These are phyloP conservation scores for Penicillium coprophilum DNA, from an alignment of 495 filamentous ascomycete genomes.

Conservation along the genomic window DNA sequence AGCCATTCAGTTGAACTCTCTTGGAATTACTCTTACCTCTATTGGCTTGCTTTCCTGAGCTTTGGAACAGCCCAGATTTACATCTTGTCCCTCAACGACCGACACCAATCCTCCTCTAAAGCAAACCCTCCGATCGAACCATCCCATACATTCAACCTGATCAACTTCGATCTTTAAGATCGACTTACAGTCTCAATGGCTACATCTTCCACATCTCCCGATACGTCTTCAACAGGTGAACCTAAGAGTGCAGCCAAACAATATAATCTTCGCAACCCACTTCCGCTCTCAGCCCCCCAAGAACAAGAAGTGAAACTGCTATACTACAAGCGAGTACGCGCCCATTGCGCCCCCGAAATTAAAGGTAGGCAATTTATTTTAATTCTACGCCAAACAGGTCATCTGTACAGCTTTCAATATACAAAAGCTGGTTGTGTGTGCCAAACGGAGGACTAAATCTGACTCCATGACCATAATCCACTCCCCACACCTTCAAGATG, in stretches of 20 bases:
- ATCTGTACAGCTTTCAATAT: background rate
- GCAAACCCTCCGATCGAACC: constrained; percentile 13
- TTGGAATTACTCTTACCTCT: background rate
- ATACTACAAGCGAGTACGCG: constrained; percentile 83
- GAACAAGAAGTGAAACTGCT: constrained; percentile 88
- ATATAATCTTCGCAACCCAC: constrained; percentile 66
- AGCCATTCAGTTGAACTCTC: background rate
- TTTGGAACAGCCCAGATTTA: background rate
- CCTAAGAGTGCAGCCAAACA: constrained; percentile 21
- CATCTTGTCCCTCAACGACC: background rate
- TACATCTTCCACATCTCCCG: constrained; percentile 24
- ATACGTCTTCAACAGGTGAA: constrained; percentile 21
- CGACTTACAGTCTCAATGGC: constrained; percentile 26
- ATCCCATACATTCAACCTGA: constrained; percentile 13
- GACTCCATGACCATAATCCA: constrained; percentile 5
- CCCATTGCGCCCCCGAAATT: constrained; percentile 78
- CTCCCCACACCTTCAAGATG: background rate
- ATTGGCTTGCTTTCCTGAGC: background rate
- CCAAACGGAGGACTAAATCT: background rate
- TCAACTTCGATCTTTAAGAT: constrained; percentile 21
- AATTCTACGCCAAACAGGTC: no score
- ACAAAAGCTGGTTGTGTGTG: background rate
- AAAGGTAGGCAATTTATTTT: constrained; percentile 57
- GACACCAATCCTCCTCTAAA: background rate
- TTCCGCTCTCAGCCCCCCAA: constrained; percentile 89